A percentile compares a stretch with the other conserved stretches of the same genome.
Evolutionary conservation across 495 filamentous ascomycete genomes (phyloP).

Genomic region (Echria macrotheca): DNA sequence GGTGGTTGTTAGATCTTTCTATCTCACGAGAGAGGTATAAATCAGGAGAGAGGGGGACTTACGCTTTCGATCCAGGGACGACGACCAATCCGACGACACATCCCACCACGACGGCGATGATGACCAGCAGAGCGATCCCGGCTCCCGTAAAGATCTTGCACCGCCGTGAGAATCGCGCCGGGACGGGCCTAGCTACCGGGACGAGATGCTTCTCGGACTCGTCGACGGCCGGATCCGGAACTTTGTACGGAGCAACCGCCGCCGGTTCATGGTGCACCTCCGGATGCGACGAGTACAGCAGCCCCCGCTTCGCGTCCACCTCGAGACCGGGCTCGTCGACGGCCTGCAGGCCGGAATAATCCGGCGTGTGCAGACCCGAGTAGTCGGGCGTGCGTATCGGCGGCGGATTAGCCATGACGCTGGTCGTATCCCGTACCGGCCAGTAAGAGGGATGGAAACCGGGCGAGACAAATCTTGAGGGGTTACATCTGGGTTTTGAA

Average conservation of each 20-base stretch:
- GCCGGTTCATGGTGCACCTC: neutral
- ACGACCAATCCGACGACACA: constrained; percentile 4
- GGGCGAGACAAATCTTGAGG: too few relatives aligned
- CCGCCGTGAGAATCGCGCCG: neutral
- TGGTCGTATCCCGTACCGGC: too few relatives aligned
- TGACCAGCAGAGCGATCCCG: neutral
- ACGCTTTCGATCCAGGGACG: neutral
- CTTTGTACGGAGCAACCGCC: neutral
- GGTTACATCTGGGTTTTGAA: too few relatives aligned
- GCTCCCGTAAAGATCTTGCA: neutral
- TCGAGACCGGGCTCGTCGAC: neutral
- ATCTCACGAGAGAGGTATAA: too few relatives aligned
- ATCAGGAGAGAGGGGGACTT: neutral
- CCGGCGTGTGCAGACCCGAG: too few relatives aligned
- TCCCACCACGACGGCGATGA: constrained; percentile 1
- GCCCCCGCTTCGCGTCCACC: neutral
- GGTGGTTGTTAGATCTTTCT: too few relatives aligned
- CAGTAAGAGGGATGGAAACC: too few relatives aligned
- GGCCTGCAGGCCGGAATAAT: constrained; percentile 7
- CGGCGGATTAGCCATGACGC: too few relatives aligned
- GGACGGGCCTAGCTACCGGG: neutral
- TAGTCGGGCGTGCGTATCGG: too few relatives aligned
- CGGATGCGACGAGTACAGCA: neutral
- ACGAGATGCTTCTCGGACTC: neutral
- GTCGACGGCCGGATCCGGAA: neutral